Conservation (phyloP, 805 yeast species). For the Danielozyma ontarioensis region DNA sequence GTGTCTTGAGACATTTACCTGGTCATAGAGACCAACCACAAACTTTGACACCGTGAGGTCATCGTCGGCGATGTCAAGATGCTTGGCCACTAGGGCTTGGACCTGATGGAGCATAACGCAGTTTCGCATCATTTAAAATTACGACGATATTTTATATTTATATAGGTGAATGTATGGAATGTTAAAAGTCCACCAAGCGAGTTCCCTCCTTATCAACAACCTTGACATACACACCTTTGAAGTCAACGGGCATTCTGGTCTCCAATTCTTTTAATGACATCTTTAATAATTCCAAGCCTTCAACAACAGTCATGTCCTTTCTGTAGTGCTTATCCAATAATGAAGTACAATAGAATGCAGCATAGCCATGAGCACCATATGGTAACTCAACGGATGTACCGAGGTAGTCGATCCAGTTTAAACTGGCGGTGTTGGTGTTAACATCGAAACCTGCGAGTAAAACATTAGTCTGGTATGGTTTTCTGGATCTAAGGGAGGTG, state of each 20-base stretch:
- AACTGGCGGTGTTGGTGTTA: conserved; percentile 52
- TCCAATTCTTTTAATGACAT: conserved; percentile 74
- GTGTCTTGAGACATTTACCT: conserved; percentile 6
- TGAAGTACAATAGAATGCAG: conserved; percentile 92
- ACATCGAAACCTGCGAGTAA: conserved; percentile 79
- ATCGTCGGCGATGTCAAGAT: conserved; percentile 8
- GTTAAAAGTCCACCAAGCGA: conserved; percentile 2
- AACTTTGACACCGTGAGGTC: conserved; percentile 23
- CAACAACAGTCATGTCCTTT: conserved; percentile 66
- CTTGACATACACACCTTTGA: conserved; percentile 77
- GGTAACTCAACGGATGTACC: conserved; percentile 91
- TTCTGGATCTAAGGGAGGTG: conserved; percentile 75
- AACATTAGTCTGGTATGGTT: conserved; percentile 93
- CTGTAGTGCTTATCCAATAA: conserved; percentile 86
- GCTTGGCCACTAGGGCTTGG: conserved; percentile 3
- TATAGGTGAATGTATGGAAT: no score
- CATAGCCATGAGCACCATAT: conserved; percentile 97
- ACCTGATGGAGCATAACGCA: neutral
- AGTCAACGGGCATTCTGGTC: conserved; percentile 87
- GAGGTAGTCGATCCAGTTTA: conserved; percentile 88
- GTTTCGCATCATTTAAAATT: no score
- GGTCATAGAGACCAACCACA: conserved; percentile 19
- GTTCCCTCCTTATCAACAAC: conserved; percentile 61
- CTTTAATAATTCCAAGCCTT: conserved; percentile 71
- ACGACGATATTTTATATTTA: no score